Conservation (phyloP, 345 rosid species). For the Gossypium longicalyx region DNA sequence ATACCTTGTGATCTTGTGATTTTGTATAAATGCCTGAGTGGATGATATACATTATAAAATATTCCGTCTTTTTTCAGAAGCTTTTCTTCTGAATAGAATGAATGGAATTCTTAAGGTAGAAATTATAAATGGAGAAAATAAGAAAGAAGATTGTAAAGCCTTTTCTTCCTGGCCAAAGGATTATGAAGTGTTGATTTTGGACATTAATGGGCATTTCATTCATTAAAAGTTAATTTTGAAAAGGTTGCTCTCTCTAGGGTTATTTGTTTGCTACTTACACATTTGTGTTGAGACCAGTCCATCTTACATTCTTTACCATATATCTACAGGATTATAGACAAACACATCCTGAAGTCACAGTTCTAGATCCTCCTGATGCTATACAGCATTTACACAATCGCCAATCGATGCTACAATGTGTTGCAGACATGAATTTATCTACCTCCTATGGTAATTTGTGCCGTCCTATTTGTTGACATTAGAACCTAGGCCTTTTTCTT, state of each 20-base stretch:
- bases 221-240: neutral
- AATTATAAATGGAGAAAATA: neutral
- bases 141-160: neutral
- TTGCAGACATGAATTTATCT: slow-evolving; percentile 70
- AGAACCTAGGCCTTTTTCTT: neutral
- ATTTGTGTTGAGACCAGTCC: neutral
- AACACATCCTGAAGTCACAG: slow-evolving; percentile 74
- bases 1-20: neutral
- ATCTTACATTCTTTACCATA: slow-evolving; percentile 4
- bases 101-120: neutral
- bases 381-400: slow-evolving; percentile 71
- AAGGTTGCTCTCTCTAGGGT: no score
- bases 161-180: neutral
- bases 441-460: slow-evolving; percentile 41
- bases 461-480: neutral
- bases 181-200: neutral
- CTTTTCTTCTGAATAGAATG: neutral
- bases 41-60: neutral
- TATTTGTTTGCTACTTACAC: neutral
- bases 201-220: neutral
- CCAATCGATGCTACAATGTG: slow-evolving; percentile 79
- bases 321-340: slow-evolving; percentile 52
- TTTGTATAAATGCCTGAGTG: neutral
- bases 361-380: slow-evolving; percentile 85
- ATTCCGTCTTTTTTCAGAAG: neutral